Evolutionary conservation across 2,329 filamentous ascomycete species (phyloP).

Genomic region (Rasamsonia emersonii): DNA sequence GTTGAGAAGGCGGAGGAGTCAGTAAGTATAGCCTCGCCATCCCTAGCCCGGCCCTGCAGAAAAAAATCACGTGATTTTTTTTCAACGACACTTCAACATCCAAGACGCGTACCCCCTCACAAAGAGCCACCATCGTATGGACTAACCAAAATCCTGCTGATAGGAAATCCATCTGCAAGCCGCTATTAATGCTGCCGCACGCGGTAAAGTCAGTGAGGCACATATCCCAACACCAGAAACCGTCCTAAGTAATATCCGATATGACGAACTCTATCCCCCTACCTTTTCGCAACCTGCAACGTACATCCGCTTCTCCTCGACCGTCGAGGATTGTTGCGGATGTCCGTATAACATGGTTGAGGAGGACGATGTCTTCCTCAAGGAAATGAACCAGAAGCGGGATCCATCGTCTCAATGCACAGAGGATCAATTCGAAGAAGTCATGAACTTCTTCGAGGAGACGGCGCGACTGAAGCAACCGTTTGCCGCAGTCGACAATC

Average conservation of each 20-base stretch:
- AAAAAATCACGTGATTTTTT: conserved; percentile 24
- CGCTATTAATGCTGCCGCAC: conserved; percentile 58
- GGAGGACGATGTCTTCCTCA: conserved; percentile 80
- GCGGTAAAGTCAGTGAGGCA: conserved; percentile 53
- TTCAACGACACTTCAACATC: no score
- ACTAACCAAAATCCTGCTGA: no score
- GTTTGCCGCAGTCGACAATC: conserved; percentile 82
- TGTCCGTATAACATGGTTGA: conserved; percentile 90
- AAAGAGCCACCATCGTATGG: no score
- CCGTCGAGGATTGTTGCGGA: conserved; percentile 88
- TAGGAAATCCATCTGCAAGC: conserved; percentile 95
- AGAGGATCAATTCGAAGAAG: conserved; percentile 85
- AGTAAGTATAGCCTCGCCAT: conserved; percentile 54
- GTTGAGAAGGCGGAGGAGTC: conserved; percentile 97
- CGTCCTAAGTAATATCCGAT: conserved; percentile 59
- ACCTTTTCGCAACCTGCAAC: conserved; percentile 76
- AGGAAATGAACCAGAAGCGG: conserved; percentile 71
- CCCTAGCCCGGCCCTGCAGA: conserved; percentile 18
- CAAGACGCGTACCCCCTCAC: no score
- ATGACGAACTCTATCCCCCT: conserved; percentile 78
- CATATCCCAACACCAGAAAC: conserved; percentile 62
- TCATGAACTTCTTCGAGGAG: conserved; percentile 92
- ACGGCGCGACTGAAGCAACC: conserved; percentile 76
- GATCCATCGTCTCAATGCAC: conserved; percentile 58
- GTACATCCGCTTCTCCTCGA: conserved; percentile 96